Base-by-base conservation (phyloP, 768 basidiomycete genomes). In the Mycena maculata region DNA sequence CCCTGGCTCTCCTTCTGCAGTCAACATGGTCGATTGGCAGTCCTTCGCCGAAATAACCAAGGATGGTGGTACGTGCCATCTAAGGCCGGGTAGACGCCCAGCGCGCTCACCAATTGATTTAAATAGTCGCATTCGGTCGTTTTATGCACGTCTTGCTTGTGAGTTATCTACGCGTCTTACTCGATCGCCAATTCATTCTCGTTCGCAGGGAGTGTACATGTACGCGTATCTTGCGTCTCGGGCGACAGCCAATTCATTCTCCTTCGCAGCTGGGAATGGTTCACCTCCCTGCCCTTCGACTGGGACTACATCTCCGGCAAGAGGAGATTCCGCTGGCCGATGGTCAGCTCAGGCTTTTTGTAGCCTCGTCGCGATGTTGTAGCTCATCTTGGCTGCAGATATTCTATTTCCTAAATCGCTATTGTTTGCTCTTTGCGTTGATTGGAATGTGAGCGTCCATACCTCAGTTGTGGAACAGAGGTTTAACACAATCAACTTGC, bases 321-420 rank as follows among this genome's bases (percentile, higher is more conserved):
- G 76, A 86, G 84, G 70, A 80, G 71, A 50, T 91, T 91, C 76
- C 83, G 79, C 48, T 91, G 90, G 90, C 90, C 90, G 55, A 77
- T 92, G 87, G 90, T 91, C 73, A 45, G 80, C 57, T 4, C 48
- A 25, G 22, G 22, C 6, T 36, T 13, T 65, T 31, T 33, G 25
- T 18, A 31, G 15, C n/a, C 18, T 42, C 39, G 27, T 22, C 31
- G 33, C 22, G 25, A 28, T 36, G 64, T 56, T 22, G 50, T 45
- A 27, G 49, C 38, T 58, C 16, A 61, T 38, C 52, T 67, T 25
- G 6, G 8, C 20, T 7, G 4, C 63, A 91, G 90, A 77, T 84
- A 48, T 90, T 91, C 73, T 92, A 92, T 76, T 92, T 92, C 76
- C 75, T 88, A 49, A 88, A 89, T 69, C 86, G 91, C 55, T 92